Evolutionary conservation across 441 rosid species (phyloP).

Genomic region (Geranium incanum): DNA sequence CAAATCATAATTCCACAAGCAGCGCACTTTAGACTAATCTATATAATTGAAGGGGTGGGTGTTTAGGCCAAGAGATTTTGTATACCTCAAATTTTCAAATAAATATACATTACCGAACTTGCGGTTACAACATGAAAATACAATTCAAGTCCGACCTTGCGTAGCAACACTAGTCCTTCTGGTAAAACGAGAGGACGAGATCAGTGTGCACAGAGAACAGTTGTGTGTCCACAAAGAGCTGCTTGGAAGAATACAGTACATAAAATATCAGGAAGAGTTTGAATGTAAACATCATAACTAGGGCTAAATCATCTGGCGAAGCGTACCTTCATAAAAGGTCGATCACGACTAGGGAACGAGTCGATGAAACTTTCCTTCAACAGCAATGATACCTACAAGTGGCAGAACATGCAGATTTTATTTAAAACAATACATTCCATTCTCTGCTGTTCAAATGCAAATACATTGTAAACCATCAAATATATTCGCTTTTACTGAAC

Average conservation of each 20-base stretch:
- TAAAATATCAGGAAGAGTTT: not conserved
- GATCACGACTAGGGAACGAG: conserved; percentile 58
- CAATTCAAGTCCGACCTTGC: not conserved
- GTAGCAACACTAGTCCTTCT: conserved; percentile 53
- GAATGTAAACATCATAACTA: too few relatives aligned
- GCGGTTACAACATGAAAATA: conserved; percentile 8
- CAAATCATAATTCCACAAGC: too few relatives aligned
- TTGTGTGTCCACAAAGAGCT: conserved; percentile 91
- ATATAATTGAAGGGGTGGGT: too few relatives aligned
- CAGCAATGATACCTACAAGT: conserved; percentile 55
- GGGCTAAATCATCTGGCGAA: not conserved
- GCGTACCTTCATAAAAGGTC: conserved; percentile 61
- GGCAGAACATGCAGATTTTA: not conserved
- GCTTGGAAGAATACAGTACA: conserved; percentile 13
- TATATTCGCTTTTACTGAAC: too few relatives aligned
- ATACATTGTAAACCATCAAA: too few relatives aligned
- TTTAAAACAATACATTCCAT: not conserved
- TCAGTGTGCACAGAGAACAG: conserved; percentile 95
- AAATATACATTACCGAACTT: conserved; percentile 26
- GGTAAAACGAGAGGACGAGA: conserved; percentile 80
- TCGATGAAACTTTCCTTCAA: conserved; percentile 66
- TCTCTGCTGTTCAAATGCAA: too few relatives aligned
- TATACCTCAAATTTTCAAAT: not conserved
- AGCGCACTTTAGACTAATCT: too few relatives aligned
- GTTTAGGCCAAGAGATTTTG: too few relatives aligned